phyloP scores from a whole-genome alignment of 345 rosid genomes.

The Lepidium aucheri region DNA sequence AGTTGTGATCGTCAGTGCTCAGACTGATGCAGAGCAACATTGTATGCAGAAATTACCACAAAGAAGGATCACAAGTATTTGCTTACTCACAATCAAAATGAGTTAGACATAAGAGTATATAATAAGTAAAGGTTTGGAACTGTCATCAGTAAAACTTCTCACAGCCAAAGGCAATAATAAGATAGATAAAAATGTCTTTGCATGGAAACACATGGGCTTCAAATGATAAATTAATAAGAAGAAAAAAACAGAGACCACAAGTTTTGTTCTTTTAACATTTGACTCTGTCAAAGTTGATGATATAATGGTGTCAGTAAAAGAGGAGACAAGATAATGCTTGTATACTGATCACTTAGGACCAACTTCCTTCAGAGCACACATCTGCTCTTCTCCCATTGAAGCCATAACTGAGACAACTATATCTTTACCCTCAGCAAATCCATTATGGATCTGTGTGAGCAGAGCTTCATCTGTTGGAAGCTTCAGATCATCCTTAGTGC shows the following conservation, averaged over 20 bases:
- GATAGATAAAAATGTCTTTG: not conserved
- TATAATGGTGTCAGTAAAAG: too few species aligned
- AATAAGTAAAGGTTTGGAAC: not conserved
- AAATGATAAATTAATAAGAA: not conserved
- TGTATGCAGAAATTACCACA: constrained; percentile 19
- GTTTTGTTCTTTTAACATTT: not conserved
- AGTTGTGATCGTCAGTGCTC: constrained; percentile 83
- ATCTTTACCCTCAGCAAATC: constrained; percentile 63
- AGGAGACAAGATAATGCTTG: too few species aligned
- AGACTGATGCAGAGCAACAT: constrained; percentile 76
- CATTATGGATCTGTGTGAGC: constrained; percentile 57
- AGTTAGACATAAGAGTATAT: not conserved
- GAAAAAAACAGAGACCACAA: not conserved
- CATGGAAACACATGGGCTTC: not conserved
- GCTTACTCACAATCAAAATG: not conserved
- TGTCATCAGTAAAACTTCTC: not conserved
- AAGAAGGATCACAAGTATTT: constrained; percentile 20
- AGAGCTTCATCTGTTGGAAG: constrained; percentile 63
- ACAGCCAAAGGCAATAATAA: not conserved
- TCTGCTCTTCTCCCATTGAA: constrained; percentile 44
- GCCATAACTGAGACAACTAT: constrained; percentile 68
- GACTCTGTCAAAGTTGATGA: too few species aligned
- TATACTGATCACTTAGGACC: too few species aligned
- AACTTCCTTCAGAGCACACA: too few species aligned
- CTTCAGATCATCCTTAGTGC: constrained; percentile 71